Percentiles rank a stretch among this genome's conserved stretches.
These are phyloP conservation scores for Linum usitatissimum DNA, from an alignment of 345 rosid genomes.

Conservation along the genomic window DNA sequence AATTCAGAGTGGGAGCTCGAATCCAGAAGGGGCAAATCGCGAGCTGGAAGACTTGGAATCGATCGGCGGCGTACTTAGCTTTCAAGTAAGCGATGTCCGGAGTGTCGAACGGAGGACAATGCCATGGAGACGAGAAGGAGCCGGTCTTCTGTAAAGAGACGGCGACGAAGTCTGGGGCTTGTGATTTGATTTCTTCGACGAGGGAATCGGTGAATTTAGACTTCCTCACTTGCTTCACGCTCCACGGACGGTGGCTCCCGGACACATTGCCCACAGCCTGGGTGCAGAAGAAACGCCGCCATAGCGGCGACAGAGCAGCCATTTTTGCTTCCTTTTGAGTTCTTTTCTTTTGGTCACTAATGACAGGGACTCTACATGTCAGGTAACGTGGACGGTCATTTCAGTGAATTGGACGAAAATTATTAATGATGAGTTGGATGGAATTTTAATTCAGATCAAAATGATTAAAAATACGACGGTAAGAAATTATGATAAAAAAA, in stretches of 20 bases:
- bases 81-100: slow-evolving; percentile 58
- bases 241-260: slow-evolving; percentile 30
- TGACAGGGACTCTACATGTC: no score
- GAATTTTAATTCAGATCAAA: no score
- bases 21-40: slow-evolving; percentile 69
- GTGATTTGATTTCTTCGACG: slow-evolving; percentile 42
- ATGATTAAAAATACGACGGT: no score
- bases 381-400: no score
- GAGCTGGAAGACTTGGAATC: slow-evolving; percentile 69
- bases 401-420: no score
- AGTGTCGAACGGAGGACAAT: slow-evolving; percentile 59
- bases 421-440: no score
- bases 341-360: no score
- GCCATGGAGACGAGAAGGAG: slow-evolving; percentile 72
- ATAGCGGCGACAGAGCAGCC: neutral
- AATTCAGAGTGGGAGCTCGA: slow-evolving; percentile 21
- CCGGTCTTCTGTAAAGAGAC: slow-evolving; percentile 63
- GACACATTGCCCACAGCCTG: slow-evolving; percentile 8
- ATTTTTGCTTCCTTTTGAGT: slow-evolving; percentile 7
- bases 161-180: slow-evolving; percentile 57
- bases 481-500: no score
- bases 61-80: slow-evolving; percentile 57
- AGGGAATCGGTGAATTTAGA: slow-evolving; percentile 48
- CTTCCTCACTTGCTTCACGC: slow-evolving; percentile 52
- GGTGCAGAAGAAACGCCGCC: slow-evolving; percentile 38